Evolutionary conservation across 768 basidiomycete genomes (phyloP), one percentile per base, ranked within the genome.

Genomic region (Leccinum subgranulosum): DNA sequence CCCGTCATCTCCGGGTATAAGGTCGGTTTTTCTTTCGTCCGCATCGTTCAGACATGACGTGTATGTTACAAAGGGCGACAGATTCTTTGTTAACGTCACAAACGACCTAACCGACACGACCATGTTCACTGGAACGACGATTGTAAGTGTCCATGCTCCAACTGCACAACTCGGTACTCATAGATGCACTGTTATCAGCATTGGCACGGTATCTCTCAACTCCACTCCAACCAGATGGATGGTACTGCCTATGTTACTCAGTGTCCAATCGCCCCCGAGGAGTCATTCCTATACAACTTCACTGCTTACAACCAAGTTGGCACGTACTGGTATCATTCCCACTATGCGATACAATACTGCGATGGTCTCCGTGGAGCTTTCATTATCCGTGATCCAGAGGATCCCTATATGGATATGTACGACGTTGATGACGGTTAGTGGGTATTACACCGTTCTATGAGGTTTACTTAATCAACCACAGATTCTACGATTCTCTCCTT

Each of bases 1-100:
- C 73, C 75, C 0, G 64, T 76, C 14, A 75, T 81, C 50, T 68
- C 72, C 19, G 77, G 74, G 25, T 66, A 70, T 57, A 79, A 77
- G 60, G 74, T 68, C 51, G 19, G 51, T 25, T 23, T 28, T 12
- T 19, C 14, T 47, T 17, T 27, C 45, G 3, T 23, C 48, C 43
- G n/a, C 21, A 23, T 11, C 8, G 23, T 36, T 15, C 33, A 9
- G 6, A 19, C 19, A 3, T 29, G 10, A 33, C 23, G 4, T 53
- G 10, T 46, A 5, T 8, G 3, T 25, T 43, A 48, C 50, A 9
- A 51, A 66, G 65, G 65, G 65, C 1, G 65, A 66, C 34, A 47
- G 50, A 28, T 66, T 66, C 43, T 29, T 59, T 25, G 55, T 66
- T 28, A 56, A 66, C 14, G 60, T 61, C 21, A 47, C 55, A 12